Conservation (phyloP, 2,329 filamentous ascomycete species). For the Penicillium sp. region DNA sequence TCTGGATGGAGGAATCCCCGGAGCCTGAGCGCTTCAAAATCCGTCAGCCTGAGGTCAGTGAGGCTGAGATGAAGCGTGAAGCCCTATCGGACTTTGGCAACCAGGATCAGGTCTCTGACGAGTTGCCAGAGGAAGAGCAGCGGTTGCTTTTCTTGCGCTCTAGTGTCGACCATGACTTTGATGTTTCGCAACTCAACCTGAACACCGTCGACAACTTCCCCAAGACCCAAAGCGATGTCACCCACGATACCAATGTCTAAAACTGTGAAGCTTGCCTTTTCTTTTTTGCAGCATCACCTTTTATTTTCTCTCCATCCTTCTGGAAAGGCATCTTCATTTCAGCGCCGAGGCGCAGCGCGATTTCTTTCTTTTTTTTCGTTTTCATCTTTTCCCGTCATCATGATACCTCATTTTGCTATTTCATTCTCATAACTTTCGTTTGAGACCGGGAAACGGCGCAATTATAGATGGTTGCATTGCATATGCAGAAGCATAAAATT, state of each 20-base stretch:
- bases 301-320: constrained; percentile 14
- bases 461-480: constrained; percentile 42
- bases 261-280: not conserved
- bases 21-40: constrained; percentile 43
- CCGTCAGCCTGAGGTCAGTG: constrained; percentile 27
- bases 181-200: constrained; percentile 29
- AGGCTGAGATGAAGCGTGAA: constrained; percentile 30
- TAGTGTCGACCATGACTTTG: constrained; percentile 36
- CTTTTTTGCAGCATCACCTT: not conserved
- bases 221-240: constrained; percentile 11
- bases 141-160: constrained; percentile 39
- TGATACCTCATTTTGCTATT: constrained; percentile 24
- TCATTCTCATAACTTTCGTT: constrained; percentile 14
- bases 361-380: constrained; percentile 7
- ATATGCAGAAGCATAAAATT: constrained; percentile 30
- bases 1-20: constrained; percentile 68
- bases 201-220: constrained; percentile 16
- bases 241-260: constrained; percentile 11
- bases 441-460: constrained; percentile 33
- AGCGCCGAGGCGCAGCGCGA: constrained; percentile 5
- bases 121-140: constrained; percentile 35
- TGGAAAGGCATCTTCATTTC: constrained; percentile 16
- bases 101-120: constrained; percentile 24
- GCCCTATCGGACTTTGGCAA: constrained; percentile 24
- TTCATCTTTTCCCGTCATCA: constrained; percentile 15